Percentiles rank a stretch among this genome's conserved stretches.
These are phyloP conservation scores for Pichia kluyveri DNA, from an alignment of 805 yeast genomes.

Conservation along the genomic window DNA sequence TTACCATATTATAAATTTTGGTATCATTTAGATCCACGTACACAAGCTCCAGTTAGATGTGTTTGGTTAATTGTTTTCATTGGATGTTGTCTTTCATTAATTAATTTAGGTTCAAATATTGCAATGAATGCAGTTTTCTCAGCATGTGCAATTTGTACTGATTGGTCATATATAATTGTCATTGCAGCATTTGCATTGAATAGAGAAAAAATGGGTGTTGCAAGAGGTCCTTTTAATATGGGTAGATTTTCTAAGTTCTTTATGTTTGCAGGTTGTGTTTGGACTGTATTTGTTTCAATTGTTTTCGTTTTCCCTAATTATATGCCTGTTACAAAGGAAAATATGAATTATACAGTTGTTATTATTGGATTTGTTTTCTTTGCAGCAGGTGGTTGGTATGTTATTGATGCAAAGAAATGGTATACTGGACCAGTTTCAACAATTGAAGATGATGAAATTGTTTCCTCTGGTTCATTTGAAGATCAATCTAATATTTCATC, in stretches of 20 bases:
- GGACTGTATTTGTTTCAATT: constrained; percentile 39
- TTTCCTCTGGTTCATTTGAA: background rate
- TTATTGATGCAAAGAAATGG: constrained; percentile 43
- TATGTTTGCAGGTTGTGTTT: constrained; percentile 31
- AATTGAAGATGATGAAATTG: constrained; percentile 25
- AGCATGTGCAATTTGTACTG: constrained; percentile 40
- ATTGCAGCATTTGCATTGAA: constrained; percentile 32
- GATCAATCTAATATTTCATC: constrained; percentile 13
- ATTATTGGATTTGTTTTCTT: constrained; percentile 35
- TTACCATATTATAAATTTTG: constrained; percentile 37
- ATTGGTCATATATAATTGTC: constrained; percentile 41
- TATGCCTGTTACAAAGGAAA: constrained; percentile 31
- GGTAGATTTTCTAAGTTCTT: constrained; percentile 32
- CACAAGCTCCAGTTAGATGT: constrained; percentile 36
- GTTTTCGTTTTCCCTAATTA: constrained; percentile 45
- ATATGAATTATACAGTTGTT: constrained; percentile 49
- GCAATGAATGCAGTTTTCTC: constrained; percentile 50
- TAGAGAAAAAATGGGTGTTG: constrained; percentile 34
- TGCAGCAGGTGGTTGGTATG: constrained; percentile 35
- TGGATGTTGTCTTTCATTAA: constrained; percentile 36
- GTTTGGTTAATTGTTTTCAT: constrained; percentile 34
- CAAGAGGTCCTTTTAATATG: constrained; percentile 38
- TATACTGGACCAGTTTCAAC: constrained; percentile 46
- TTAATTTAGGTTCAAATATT: constrained; percentile 32
- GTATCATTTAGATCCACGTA: constrained; percentile 30